phyloP scores from a whole-genome alignment of 257 asterid species.

The Solanum paucissectum region DNA sequence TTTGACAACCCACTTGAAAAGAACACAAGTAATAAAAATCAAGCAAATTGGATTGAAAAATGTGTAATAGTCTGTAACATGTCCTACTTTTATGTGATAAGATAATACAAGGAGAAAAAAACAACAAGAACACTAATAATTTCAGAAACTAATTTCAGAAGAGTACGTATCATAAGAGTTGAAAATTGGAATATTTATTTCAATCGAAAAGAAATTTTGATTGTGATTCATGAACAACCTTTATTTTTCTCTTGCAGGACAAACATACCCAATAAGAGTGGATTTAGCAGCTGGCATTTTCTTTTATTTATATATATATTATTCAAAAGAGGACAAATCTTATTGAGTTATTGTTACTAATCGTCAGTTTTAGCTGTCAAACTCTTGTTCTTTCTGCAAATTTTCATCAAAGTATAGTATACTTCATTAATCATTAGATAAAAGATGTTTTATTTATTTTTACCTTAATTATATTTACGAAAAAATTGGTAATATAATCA shows the following conservation, averaged over 20 bases:
- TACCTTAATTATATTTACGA: background rate
- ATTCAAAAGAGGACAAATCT: background rate
- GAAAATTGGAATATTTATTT: background rate
- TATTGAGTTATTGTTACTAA: background rate
- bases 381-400: background rate
- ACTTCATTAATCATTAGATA: background rate
- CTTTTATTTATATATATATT: background rate
- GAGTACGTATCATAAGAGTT: background rate
- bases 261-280: background rate
- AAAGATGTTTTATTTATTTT: background rate
- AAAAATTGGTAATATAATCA: background rate
- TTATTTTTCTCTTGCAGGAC: background rate
- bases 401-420: background rate
- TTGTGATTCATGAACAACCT: background rate
- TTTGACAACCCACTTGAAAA: background rate
- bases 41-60: background rate
- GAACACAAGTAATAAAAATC: background rate
- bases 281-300: background rate
- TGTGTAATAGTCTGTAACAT: background rate
- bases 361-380: background rate
- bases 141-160: background rate
- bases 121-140: background rate
- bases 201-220: background rate
- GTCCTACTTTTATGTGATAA: background rate
- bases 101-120: background rate